Conservation (phyloP, 768 basidiomycete species). For the Amanita rubescens region DNA sequence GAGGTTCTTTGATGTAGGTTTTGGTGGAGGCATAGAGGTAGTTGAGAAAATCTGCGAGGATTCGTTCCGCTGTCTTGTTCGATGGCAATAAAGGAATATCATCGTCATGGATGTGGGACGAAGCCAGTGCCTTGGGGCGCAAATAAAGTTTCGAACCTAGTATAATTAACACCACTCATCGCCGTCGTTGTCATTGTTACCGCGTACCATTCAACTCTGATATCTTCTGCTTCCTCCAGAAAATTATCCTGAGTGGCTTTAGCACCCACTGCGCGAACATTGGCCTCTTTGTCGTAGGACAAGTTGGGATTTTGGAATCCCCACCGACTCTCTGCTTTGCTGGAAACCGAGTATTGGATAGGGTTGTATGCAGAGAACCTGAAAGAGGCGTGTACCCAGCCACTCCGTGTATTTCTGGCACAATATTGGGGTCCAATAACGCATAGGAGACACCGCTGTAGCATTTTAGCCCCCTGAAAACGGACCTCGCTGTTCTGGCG, state of each 20-base stretch:
- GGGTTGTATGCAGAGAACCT: not conserved
- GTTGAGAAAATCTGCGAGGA: slow-evolving; percentile 34
- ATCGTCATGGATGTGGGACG: slow-evolving; percentile 15
- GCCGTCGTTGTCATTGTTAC: too few species aligned
- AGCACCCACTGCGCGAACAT: slow-evolving; percentile 35
- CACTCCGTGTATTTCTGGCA: slow-evolving; percentile 17
- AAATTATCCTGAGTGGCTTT: slow-evolving; percentile 35
- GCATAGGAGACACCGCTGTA: slow-evolving; percentile 5
- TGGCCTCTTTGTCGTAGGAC: slow-evolving; percentile 36
- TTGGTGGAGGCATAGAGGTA: slow-evolving; percentile 31
- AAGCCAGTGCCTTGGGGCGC: slow-evolving; percentile 18
- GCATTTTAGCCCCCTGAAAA: not conserved
- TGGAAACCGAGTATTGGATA: slow-evolving; percentile 8
- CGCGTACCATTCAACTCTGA: slow-evolving; percentile 34
- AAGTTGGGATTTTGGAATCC: slow-evolving; percentile 43
- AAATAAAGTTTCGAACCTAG: slow-evolving; percentile 38
- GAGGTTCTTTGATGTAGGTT: slow-evolving; percentile 28
- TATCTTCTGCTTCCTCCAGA: slow-evolving; percentile 32
- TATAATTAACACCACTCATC: not conserved
- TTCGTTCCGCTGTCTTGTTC: slow-evolving; percentile 24
- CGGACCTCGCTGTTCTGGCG: not conserved
- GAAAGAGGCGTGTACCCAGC: slow-evolving; percentile 14
- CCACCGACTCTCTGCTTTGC: slow-evolving; percentile 18
- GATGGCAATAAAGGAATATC: slow-evolving; percentile 30
- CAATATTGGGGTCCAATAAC: slow-evolving; percentile 15